Evolutionary conservation across 2,329 filamentous ascomycete genomes (phyloP), one percentile per base, ranked within the genome.

Genomic region (Alternaria longipes): DNA sequence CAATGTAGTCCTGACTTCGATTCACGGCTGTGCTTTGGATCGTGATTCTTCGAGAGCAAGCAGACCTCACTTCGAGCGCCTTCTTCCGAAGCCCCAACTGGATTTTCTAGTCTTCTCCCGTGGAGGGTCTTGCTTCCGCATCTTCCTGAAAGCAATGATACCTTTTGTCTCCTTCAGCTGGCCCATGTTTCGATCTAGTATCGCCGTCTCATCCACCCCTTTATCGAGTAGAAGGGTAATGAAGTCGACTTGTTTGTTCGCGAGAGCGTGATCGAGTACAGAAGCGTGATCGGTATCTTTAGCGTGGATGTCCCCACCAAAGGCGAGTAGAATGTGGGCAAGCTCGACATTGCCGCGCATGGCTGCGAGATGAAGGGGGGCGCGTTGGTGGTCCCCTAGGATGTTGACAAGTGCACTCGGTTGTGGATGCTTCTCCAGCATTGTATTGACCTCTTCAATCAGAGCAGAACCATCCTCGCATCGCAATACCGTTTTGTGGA

Each of bases 191-290:
- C 41, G 28, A 28, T 62, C 50, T 9, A 49, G 59, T n/a, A 69
- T 46, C 8, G 22, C 54, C 11, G 9, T 54, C 44, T 69, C 55
- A 24, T 69, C 49, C 8, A 64, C 68, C 8, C 51, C 53, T 6
- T 47, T 20, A 0, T 62, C 58, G 24, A 69, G 28, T 12, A 71
- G 42, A 20, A 68, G 54, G 4, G 46, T 40, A 6, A 69, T 60
- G 24, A 71, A 66, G n/a, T 50, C 32, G 8, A 47, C 40, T 18
- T 57, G 58, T 22, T 64, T 66, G 3, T 63, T 9, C 20, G 49
- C 46, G 8, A 70, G 53, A 3, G 68, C 68, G 4, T 64, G 44
- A 49, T 71, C 68, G 18, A 71, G 58, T 3, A 71, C 60, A 4
- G 63, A 64, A 16, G 54, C 56, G 11, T 52, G 61, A 6, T 65